phyloP scores from a whole-genome alignment of 2,329 filamentous ascomycete genomes.

The Fusarium graminum region DNA sequence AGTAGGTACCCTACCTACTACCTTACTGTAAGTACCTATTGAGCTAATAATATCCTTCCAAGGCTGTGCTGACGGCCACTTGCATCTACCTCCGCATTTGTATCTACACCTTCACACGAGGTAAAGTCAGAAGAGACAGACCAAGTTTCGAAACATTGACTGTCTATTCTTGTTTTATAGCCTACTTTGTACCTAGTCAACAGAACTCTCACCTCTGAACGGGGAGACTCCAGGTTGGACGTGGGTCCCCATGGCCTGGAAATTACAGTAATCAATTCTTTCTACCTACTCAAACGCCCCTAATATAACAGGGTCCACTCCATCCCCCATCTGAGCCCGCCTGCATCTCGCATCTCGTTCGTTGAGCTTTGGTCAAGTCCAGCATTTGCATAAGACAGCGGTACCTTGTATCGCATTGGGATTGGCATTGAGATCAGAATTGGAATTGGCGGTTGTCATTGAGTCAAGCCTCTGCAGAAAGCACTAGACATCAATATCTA shows the following conservation, averaged over 20 bases:
- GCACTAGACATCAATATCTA: constrained; percentile 5
- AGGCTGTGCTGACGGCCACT: constrained; percentile 40
- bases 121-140: background rate
- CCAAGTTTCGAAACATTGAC: constrained; percentile 40
- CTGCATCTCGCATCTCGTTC: constrained; percentile 33
- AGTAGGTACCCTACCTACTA: constrained; percentile 1
- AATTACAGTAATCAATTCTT: constrained; percentile 40
- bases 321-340: constrained; percentile 34
- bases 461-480: constrained; percentile 4
- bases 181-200: constrained; percentile 23
- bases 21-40: constrained; percentile 4
- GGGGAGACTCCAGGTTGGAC: constrained; percentile 2
- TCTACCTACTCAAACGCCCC: constrained; percentile 38
- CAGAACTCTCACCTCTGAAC: background rate
- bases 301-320: constrained; percentile 40
- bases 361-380: constrained; percentile 17
- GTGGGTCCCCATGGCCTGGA: constrained; percentile 41
- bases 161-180: constrained; percentile 40
- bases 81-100: constrained; percentile 19
- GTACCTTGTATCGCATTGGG: constrained; percentile 26
- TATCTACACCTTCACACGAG: constrained; percentile 17
- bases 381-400: constrained; percentile 21
- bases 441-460: constrained; percentile 19
- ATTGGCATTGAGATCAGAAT: constrained; percentile 12
- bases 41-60: constrained; percentile 28